phyloP scores from a whole-genome alignment of 495 filamentous ascomycete species.

The Cenococcum geophilum region DNA sequence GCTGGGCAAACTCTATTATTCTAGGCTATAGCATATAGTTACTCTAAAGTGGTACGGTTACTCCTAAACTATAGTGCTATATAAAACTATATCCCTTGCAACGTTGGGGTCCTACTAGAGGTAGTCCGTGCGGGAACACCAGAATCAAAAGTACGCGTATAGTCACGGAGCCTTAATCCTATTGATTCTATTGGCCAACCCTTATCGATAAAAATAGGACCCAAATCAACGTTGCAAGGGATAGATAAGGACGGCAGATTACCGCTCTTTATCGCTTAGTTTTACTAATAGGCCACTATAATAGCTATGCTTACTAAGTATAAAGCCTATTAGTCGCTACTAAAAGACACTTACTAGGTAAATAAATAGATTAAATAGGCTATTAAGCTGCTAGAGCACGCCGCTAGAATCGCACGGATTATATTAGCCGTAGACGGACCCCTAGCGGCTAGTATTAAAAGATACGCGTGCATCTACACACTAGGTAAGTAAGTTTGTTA shows the following conservation, averaged over 20 bases:
- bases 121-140: too few relatives aligned
- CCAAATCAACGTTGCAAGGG: too few relatives aligned
- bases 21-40: constrained; percentile 1
- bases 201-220: too few relatives aligned
- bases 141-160: too few relatives aligned
- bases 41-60: too few relatives aligned
- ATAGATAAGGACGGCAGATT: too few relatives aligned
- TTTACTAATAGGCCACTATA: not conserved
- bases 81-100: too few relatives aligned
- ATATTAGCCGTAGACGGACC: not conserved
- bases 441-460: not conserved
- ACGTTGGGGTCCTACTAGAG: too few relatives aligned
- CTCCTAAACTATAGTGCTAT: too few relatives aligned
- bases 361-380: not conserved
- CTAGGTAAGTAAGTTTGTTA: not conserved
- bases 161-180: too few relatives aligned
- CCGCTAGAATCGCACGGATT: not conserved
- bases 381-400: not conserved
- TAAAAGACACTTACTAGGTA: not conserved
- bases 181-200: too few relatives aligned
- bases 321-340: not conserved
- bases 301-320: constrained; percentile 10
- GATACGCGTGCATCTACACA: not conserved
- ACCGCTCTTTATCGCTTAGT: constrained; percentile 7
- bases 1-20: constrained; percentile 6